These are phyloP conservation scores for Fusarium vanettenii DNA, from an alignment of 2,329 filamentous ascomycete genomes.

Conservation along the genomic window DNA sequence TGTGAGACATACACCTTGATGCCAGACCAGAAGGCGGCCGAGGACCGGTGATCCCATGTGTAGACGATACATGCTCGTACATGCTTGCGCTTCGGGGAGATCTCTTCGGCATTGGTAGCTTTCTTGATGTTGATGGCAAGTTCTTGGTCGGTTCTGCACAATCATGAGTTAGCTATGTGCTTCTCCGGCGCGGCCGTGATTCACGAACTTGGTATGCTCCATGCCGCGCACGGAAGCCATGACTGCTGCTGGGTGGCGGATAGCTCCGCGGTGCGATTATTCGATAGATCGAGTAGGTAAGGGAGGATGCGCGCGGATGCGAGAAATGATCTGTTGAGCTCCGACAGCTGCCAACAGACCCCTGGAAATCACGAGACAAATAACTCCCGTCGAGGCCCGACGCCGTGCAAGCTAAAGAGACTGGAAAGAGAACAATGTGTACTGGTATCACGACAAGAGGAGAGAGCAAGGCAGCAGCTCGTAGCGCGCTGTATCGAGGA, in stretches of 20 bases:
- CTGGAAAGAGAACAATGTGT: conserved; percentile 6
- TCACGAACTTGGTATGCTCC: conserved; percentile 52
- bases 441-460: neutral
- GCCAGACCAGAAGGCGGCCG: conserved; percentile 93
- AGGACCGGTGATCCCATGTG: conserved; percentile 99
- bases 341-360: conserved; percentile 17
- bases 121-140: conserved; percentile 78
- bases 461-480: neutral
- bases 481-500: conserved; percentile 8
- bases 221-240: conserved; percentile 48
- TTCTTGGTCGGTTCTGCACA: conserved; percentile 72
- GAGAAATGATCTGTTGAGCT: conserved; percentile 18
- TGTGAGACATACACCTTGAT: conserved; percentile 88
- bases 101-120: conserved; percentile 75
- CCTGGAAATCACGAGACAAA: conserved; percentile 44
- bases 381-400: conserved; percentile 33
- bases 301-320: conserved; percentile 9
- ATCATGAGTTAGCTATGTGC: conserved; percentile 26
- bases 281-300: neutral
- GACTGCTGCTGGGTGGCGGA: conserved; percentile 40
- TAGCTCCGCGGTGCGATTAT: conserved; percentile 25
- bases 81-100: conserved; percentile 85
- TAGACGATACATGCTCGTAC: conserved; percentile 98
- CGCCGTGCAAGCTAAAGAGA: conserved; percentile 28
- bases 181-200: conserved; percentile 13